phyloP scores from a whole-genome alignment of 2,329 filamentous ascomycete species.

The Paecilomyces sp. region DNA sequence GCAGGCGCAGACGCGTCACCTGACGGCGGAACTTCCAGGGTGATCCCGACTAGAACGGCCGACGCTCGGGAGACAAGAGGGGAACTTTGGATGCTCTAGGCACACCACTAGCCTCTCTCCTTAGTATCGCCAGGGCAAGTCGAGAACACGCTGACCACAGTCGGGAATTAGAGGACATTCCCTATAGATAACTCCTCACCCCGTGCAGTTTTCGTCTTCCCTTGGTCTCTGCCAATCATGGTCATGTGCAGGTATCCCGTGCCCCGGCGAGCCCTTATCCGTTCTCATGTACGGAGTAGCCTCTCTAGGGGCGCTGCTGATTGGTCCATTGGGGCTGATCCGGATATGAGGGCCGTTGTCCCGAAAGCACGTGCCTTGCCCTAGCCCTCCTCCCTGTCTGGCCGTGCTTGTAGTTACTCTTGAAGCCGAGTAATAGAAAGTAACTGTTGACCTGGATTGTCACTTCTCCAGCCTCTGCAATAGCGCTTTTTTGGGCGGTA shows the following conservation, averaged over 20 bases:
- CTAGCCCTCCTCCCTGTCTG: slow-evolving; percentile 7
- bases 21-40: slow-evolving; percentile 15
- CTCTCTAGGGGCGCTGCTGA: slow-evolving; percentile 3
- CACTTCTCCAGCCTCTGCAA: not conserved
- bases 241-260: slow-evolving; percentile 35
- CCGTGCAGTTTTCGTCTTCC: not conserved
- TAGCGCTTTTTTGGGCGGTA: not conserved
- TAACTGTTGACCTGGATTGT: not conserved
- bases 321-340: slow-evolving; percentile 17
- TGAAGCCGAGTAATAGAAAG: not conserved
- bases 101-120: not conserved
- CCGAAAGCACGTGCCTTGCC: slow-evolving; percentile 8
- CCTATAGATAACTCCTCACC: not conserved
- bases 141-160: not conserved
- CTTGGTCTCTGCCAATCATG: not conserved
- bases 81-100: not conserved
- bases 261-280: slow-evolving; percentile 18
- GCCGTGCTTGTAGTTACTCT: not conserved
- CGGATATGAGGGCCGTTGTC: not conserved
- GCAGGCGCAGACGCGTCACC: slow-evolving; percentile 22
- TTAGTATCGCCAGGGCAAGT: not conserved
- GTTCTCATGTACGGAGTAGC: not conserved
- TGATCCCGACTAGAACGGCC: not conserved
- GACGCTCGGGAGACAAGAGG: not conserved
- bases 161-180: not conserved